These are phyloP conservation scores for Perkinsus marinus DNA, from an alignment of 169 alveolate genomes.

Conservation along the genomic window DNA sequence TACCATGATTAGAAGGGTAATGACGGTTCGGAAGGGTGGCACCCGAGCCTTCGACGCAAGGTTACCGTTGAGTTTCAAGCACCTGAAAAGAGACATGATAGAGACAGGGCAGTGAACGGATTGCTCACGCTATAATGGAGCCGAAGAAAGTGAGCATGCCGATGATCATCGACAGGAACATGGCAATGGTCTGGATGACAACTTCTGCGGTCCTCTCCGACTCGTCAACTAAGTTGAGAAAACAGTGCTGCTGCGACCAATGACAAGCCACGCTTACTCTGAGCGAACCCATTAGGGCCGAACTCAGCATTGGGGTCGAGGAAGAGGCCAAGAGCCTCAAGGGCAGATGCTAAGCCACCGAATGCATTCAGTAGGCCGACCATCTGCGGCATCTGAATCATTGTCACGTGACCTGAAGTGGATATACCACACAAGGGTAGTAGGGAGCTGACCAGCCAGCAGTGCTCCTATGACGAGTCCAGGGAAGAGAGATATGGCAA, in stretches of 20 bases:
- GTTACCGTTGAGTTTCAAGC: not conserved
- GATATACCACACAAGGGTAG: not conserved
- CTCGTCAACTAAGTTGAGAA: slow-evolving; percentile 66
- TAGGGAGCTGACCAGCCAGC: not conserved
- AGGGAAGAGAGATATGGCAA: not conserved
- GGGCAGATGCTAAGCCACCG: slow-evolving; percentile 71
- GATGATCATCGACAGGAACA: slow-evolving; percentile 39
- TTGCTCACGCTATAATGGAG: not conserved
- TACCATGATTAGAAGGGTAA: not conserved
- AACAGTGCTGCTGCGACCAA: slow-evolving; percentile 53
- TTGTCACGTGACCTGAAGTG: slow-evolving; percentile 40
- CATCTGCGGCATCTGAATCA: slow-evolving; percentile 66
- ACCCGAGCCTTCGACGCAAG: not conserved
- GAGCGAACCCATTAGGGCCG: not conserved
- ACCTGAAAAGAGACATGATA: not conserved
- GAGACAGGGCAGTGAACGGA: not conserved
- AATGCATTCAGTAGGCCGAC: slow-evolving; percentile 73
- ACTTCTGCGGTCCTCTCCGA: slow-evolving; percentile 65
- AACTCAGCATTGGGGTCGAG: slow-evolving; percentile 22
- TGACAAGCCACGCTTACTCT: slow-evolving; percentile 39
- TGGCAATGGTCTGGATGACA: slow-evolving; percentile 44
- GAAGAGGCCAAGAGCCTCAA: slow-evolving; percentile 35
- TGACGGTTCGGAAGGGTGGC: slow-evolving; percentile 17
- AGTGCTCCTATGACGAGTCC: not conserved
- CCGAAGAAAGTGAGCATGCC: slow-evolving; percentile 12